Conservation (phyloP, 805 yeast species). For the Suhomyces sp. region DNA sequence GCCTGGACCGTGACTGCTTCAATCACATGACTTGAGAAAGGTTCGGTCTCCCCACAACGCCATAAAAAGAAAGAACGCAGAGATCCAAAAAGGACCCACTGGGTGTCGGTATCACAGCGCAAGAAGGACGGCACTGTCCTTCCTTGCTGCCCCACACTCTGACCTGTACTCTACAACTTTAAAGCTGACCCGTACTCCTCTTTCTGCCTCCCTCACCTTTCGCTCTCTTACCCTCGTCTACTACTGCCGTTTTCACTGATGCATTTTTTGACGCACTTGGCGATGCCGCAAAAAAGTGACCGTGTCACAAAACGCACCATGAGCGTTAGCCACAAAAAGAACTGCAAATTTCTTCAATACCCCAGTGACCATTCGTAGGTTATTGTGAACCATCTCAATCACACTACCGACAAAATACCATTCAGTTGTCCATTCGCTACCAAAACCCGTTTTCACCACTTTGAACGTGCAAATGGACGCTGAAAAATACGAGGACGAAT, state of each 20-base stretch:
- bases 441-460: not conserved
- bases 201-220: not conserved
- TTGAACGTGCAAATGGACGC: not conserved
- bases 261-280: not conserved
- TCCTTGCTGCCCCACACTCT: not conserved
- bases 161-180: too few species aligned
- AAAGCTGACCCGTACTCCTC: not conserved
- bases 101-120: not conserved
- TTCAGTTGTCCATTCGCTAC: not conserved
- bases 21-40: not conserved
- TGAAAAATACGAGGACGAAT: slow-evolving; percentile 4
- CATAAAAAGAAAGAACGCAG: not conserved
- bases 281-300: not conserved
- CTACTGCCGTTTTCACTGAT: not conserved
- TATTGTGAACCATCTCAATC: not conserved
- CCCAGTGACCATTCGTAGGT: not conserved
- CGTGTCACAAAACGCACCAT: slow-evolving; percentile 2
- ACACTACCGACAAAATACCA: not conserved
- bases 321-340: not conserved
- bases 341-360: slow-evolving; percentile 1
- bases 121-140: not conserved
- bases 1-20: not conserved
- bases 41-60: not conserved
- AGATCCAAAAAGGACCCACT: not conserved
- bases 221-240: not conserved